phyloP scores from a whole-genome alignment of 2,329 filamentous ascomycete genomes.

The Fusarium sp. region DNA sequence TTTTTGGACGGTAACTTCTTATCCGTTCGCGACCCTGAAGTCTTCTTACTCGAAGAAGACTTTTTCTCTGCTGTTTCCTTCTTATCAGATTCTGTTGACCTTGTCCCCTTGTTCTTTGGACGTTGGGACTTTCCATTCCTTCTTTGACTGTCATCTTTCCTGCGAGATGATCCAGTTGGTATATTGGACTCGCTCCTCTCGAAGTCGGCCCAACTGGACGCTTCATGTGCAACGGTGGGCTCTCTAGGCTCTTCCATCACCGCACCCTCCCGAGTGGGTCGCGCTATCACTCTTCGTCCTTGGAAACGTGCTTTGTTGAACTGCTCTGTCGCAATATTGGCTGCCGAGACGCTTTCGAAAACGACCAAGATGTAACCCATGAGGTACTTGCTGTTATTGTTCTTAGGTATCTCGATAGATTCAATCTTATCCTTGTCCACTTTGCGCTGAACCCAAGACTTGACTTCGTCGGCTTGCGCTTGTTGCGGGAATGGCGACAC shows the following conservation, averaged over 20 bases:
- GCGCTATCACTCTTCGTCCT: slow-evolving; percentile 43
- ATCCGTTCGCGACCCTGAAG: slow-evolving; percentile 12
- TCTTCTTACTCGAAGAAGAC: slow-evolving; percentile 26
- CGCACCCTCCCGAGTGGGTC: slow-evolving; percentile 38
- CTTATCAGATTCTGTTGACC: slow-evolving; percentile 18
- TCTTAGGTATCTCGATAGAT: slow-evolving; percentile 46
- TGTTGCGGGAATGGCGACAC: slow-evolving; percentile 46
- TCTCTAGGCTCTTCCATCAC: slow-evolving; percentile 18
- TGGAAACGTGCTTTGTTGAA: slow-evolving; percentile 47
- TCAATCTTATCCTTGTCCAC: slow-evolving; percentile 42
- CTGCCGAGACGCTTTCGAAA: slow-evolving; percentile 39
- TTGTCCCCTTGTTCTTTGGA: slow-evolving; percentile 32
- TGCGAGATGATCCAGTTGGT: slow-evolving; percentile 21
- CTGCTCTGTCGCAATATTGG: slow-evolving; percentile 42
- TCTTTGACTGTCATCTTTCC: neutral
- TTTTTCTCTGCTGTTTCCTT: slow-evolving; percentile 22
- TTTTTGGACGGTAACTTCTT: slow-evolving; percentile 29
- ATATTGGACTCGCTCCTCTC: slow-evolving; percentile 1
- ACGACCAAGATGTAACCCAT: slow-evolving; percentile 47
- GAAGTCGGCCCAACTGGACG: neutral
- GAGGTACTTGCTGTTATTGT: slow-evolving; percentile 38
- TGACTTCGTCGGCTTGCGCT: slow-evolving; percentile 41
- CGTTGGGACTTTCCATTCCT: slow-evolving; percentile 22
- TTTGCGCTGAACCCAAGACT: slow-evolving; percentile 46
- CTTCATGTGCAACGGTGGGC: neutral